Evolutionary conservation across 164 flowering plant species (phyloP).

Genomic region (Dillenia suffruticosa): DNA sequence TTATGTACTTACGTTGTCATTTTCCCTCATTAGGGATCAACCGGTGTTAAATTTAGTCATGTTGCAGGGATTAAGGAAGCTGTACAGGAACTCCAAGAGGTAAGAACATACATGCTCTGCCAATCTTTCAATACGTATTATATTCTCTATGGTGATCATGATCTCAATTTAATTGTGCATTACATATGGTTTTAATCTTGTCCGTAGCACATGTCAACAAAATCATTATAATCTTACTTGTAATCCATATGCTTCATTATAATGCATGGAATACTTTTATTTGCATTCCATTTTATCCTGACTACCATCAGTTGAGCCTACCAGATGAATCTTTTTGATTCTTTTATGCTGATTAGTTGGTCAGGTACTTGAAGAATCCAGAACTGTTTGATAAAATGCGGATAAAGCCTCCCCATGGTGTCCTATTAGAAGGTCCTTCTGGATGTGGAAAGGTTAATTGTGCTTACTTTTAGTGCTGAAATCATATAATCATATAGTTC

Average conservation of each 20-base stretch:
- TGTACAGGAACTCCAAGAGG: constrained; percentile 98
- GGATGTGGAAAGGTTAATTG: constrained; percentile 95
- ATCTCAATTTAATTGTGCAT: too few relatives aligned
- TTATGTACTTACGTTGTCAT: too few relatives aligned
- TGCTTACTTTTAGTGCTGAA: neutral
- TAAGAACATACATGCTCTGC: constrained; percentile 8
- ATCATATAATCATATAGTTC: neutral
- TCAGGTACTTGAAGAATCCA: constrained; percentile 93
- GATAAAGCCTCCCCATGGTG: constrained; percentile 99
- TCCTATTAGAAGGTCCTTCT: constrained; percentile 95
- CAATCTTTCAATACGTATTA: neutral
- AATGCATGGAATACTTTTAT: neutral
- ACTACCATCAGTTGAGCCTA: too few relatives aligned
- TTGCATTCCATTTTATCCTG: neutral
- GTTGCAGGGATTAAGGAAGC: constrained; percentile 98
- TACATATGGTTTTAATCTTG: too few relatives aligned
- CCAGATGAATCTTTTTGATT: neutral
- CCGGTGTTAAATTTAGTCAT: constrained; percentile 81
- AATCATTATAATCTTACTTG: neutral
- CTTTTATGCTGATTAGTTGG: constrained; percentile 48
- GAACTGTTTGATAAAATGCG: constrained; percentile 90
- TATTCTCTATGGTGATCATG: neutral
- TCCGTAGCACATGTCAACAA: too few relatives aligned
- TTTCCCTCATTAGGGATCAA: constrained; percentile 67
- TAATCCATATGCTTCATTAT: neutral